These are phyloP conservation scores for Hypocrella siamensis DNA, from an alignment of 2,329 filamentous ascomycete species.

Conservation along the genomic window DNA sequence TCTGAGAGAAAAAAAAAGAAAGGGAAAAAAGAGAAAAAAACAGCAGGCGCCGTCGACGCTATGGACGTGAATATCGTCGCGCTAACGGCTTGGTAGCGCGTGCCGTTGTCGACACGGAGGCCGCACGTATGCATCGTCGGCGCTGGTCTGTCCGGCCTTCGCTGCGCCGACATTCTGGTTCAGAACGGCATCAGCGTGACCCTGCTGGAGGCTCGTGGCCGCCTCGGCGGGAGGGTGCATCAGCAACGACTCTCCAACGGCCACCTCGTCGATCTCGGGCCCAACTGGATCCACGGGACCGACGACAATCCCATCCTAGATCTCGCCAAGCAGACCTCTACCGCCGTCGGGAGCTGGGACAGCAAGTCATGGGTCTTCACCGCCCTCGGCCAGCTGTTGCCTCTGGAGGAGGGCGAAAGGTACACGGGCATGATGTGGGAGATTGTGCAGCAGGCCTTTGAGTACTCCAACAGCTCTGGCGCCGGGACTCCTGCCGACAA, in stretches of 20 bases:
- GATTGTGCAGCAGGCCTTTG: conserved; percentile 52
- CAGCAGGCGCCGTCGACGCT: not conserved
- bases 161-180: conserved; percentile 52
- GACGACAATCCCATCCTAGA: conserved; percentile 54
- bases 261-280: conserved; percentile 41
- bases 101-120: conserved; percentile 9
- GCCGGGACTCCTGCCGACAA: conserved; percentile 27
- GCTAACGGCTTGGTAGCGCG: conserved; percentile 7
- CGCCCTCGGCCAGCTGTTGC: conserved; percentile 35
- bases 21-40: no score
- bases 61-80: not conserved
- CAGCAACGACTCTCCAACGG: conserved; percentile 33
- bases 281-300: conserved; percentile 73
- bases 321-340: conserved; percentile 46
- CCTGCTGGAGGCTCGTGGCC: conserved; percentile 50
- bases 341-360: conserved; percentile 30
- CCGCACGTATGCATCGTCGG: conserved; percentile 53
- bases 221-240: conserved; percentile 49
- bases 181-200: conserved; percentile 51
- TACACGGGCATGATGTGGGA: conserved; percentile 46
- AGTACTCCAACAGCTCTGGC: conserved; percentile 42
- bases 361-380: conserved; percentile 39
- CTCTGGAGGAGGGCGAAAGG: conserved; percentile 25
- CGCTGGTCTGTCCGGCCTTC: conserved; percentile 54
- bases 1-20: not conserved